These are phyloP conservation scores for Amanita muscaria DNA, from an alignment of 768 basidiomycete species.

Conservation along the genomic window DNA sequence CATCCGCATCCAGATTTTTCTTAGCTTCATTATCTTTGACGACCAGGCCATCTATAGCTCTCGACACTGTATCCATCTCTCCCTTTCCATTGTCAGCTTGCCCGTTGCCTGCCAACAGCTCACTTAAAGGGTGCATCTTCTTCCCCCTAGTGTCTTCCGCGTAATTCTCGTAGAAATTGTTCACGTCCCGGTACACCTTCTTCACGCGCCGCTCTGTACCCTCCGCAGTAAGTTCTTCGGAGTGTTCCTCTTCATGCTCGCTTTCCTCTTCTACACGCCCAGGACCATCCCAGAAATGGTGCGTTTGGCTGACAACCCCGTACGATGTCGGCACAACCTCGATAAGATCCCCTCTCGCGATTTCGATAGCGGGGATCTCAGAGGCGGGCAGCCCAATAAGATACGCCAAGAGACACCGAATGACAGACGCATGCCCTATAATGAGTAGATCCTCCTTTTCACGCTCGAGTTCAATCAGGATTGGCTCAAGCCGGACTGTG, in stretches of 20 bases:
- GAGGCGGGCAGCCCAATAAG: constrained; percentile 90
- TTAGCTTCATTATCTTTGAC: constrained; percentile 2
- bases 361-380: constrained; percentile 96
- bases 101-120: neutral
- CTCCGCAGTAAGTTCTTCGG: constrained; percentile 15
- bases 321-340: constrained; percentile 87
- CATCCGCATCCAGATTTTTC: constrained; percentile 4
- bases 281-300: constrained; percentile 89
- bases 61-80: constrained; percentile 8
- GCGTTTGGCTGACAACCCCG: constrained; percentile 84
- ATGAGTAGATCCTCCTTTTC: constrained; percentile 93
- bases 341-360: constrained; percentile 92
- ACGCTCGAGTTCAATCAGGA: constrained; percentile 88
- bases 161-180: constrained; percentile 86
- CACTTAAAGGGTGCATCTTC: constrained; percentile 29
- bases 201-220: constrained; percentile 15
- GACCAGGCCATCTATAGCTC: constrained; percentile 5
- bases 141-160: constrained; percentile 68
- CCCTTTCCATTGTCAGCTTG: neutral
- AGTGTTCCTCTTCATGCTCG: constrained; percentile 11
- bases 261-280: constrained; percentile 36
- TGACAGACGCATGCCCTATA: constrained; percentile 95
- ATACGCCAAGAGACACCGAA: constrained; percentile 90
- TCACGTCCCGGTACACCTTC: constrained; percentile 40
- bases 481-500: constrained; percentile 85